A percentile compares a stretch with the other conserved stretches of the same genome.
These are phyloP conservation scores for Daedalea quercina DNA, from an alignment of 768 basidiomycete species.

Conservation along the genomic window DNA sequence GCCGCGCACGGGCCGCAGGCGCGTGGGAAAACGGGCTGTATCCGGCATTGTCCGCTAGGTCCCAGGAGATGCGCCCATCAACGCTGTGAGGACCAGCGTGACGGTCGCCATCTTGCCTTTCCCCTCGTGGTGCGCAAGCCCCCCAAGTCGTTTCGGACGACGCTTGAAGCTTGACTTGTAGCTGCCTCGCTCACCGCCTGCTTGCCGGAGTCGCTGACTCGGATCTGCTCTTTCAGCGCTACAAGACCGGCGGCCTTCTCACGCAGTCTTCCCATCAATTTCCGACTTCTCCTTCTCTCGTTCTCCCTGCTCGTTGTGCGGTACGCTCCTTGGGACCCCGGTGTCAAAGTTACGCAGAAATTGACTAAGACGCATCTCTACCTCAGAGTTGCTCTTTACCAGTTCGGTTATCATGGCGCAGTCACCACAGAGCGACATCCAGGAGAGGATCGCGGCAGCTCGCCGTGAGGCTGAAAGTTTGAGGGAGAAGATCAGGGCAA, in stretches of 20 bases:
- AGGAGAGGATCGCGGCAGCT: conserved; percentile 92
- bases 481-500: conserved; percentile 98
- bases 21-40: neutral
- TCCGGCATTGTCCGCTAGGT: conserved; percentile 6
- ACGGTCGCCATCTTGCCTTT: conserved; percentile 11
- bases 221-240: neutral
- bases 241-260: conserved; percentile 6
- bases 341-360: too few species aligned
- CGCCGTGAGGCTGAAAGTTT: conserved; percentile 93
- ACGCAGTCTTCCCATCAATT: conserved; percentile 15
- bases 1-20: neutral
- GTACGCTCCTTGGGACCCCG: conserved; percentile 1
- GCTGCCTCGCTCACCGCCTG: conserved; percentile 3
- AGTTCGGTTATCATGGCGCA: conserved; percentile 52
- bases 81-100: conserved; percentile 8
- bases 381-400: neutral
- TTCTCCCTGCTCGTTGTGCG: conserved; percentile 8
- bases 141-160: neutral
- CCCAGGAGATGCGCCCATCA: conserved; percentile 9
- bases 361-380: too few species aligned
- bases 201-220: conserved; percentile 6
- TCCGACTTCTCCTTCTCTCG: conserved; percentile 7
- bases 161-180: neutral
- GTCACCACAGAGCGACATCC: conserved; percentile 69
- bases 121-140: conserved; percentile 5